Evolutionary conservation across 2,329 filamentous ascomycete species (phyloP).

Genomic region (Xylariomycetidae sp.): DNA sequence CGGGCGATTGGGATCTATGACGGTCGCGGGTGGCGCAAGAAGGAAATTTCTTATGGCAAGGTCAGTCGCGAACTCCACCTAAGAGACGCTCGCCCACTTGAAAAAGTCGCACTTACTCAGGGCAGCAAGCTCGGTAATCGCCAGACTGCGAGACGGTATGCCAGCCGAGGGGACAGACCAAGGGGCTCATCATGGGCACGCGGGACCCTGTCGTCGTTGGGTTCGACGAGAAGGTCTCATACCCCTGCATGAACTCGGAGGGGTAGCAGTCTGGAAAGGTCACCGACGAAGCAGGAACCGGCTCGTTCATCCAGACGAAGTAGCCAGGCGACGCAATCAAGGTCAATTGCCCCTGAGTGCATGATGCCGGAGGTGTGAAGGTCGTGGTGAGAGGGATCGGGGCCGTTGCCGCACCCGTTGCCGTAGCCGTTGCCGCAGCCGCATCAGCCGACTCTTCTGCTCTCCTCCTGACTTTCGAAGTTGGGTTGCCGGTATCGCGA

Average conservation of each 20-base stretch:
- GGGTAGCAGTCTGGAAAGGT: conserved; percentile 15
- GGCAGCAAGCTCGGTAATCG: conserved; percentile 17
- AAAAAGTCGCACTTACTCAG: conserved; percentile 8
- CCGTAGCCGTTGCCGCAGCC: conserved; percentile 6
- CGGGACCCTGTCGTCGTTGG: conserved; percentile 10
- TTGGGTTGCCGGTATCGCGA: too few species aligned
- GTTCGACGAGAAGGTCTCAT: conserved; percentile 10
- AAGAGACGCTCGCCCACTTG: background rate
- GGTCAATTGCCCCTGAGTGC: conserved; percentile 11
- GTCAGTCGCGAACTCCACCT: conserved; percentile 2
- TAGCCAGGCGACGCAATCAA: conserved; percentile 13
- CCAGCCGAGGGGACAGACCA: conserved; percentile 16
- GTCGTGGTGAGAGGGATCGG: conserved; percentile 15
- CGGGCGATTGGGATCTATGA: conserved; percentile 12
- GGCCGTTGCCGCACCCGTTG: too few species aligned
- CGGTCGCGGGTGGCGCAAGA: conserved; percentile 4
- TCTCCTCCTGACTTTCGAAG: conserved; percentile 3
- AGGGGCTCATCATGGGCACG: conserved; percentile 18
- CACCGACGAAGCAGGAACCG: conserved; percentile 12
- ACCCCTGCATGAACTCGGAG: conserved; percentile 15
- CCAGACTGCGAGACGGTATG: conserved; percentile 1
- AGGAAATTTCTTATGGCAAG: conserved; percentile 5
- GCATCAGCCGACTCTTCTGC: conserved; percentile 1
- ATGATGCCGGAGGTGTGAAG: conserved; percentile 15
- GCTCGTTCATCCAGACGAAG: conserved; percentile 19